A percentile compares a stretch with the other conserved stretches of the same genome.
These are phyloP conservation scores for Lolium multiflorum DNA, from an alignment of 176 grass and related monocot species.

Conservation along the genomic window DNA sequence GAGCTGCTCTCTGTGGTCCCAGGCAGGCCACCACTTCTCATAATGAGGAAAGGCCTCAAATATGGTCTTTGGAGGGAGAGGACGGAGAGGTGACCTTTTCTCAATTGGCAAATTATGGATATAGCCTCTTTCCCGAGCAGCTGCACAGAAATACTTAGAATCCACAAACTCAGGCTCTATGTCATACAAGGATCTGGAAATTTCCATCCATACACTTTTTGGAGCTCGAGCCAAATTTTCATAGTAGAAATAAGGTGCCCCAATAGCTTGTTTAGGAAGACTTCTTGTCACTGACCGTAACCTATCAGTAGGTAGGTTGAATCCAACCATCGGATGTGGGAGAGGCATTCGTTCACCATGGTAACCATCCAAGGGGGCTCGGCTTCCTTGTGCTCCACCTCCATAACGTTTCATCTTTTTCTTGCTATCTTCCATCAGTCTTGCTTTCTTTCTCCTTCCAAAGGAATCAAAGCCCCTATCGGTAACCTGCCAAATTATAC, in stretches of 20 bases:
- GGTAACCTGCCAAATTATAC: conserved; percentile 38
- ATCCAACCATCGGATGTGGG: conserved; percentile 77
- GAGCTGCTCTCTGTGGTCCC: conserved; percentile 42
- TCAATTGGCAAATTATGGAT: too few species aligned
- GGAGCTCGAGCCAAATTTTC: conserved; percentile 77
- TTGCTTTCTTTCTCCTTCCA: conserved; percentile 30
- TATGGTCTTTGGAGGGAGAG: too few species aligned
- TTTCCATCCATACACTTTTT: conserved; percentile 66
- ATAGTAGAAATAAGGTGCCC: conserved; percentile 81
- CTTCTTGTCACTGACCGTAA: conserved; percentile 17
- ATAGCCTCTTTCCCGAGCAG: too few species aligned
- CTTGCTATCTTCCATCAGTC: conserved; percentile 3
- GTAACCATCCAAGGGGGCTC: conserved; percentile 23
- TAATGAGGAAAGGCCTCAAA: too few species aligned
- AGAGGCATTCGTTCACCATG: conserved; percentile 32
- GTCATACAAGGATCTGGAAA: conserved; percentile 70
- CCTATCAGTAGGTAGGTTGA: background rate
- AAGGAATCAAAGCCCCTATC: conserved; percentile 12
- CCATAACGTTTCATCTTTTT: conserved; percentile 51
- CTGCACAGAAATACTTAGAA: too few species aligned
- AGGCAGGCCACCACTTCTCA: too few species aligned
- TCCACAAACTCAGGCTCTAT: too few species aligned
- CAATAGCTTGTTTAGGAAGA: conserved; percentile 47
- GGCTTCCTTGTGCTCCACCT: conserved; percentile 33
- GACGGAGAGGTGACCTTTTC: too few species aligned